These are phyloP conservation scores for Endoconidiophora laricicola DNA, from an alignment of 2,329 filamentous ascomycete species.

Conservation along the genomic window DNA sequence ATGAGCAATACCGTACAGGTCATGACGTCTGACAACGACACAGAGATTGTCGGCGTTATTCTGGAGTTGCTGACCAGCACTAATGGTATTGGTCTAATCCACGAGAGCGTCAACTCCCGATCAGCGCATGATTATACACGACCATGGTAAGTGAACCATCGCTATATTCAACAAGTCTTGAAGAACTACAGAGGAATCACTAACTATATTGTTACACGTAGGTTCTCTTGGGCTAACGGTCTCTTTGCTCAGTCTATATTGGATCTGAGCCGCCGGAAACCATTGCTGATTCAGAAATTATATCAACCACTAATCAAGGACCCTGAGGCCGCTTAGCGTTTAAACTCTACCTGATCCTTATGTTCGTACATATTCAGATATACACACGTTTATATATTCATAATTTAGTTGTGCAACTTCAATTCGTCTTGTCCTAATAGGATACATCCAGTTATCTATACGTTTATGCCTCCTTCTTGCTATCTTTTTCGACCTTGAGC, in stretches of 20 bases:
- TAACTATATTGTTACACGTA: slow-evolving; percentile 30
- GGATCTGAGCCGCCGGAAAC: slow-evolving; percentile 57
- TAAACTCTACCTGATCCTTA: no score
- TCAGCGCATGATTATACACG: slow-evolving; percentile 21
- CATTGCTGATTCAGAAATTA: slow-evolving; percentile 38
- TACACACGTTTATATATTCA: no score
- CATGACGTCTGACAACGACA: slow-evolving; percentile 28
- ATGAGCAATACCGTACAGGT: slow-evolving; percentile 38
- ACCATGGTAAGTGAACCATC: slow-evolving; percentile 18
- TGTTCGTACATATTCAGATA: no score
- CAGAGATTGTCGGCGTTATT: slow-evolving; percentile 22
- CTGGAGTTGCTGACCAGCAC: slow-evolving; percentile 26
- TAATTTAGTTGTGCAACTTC: no score
- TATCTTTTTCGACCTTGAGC: slow-evolving; percentile 20
- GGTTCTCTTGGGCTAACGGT: slow-evolving; percentile 73
- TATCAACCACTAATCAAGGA: slow-evolving; percentile 23
- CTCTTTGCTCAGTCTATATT: slow-evolving; percentile 74
- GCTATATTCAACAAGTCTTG: slow-evolving; percentile 3
- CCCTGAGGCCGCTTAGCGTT: no score
- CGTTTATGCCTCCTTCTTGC: background rate
- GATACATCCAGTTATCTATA: no score
- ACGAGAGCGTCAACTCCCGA: slow-evolving; percentile 27
- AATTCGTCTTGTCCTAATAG: no score
- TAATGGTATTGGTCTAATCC: slow-evolving; percentile 27
- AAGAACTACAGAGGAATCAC: no score